Percentiles rank a stretch among this genome's conserved stretches.
phyloP scores from a whole-genome alignment of 2,329 filamentous ascomycete species.

The Fusarium sp. region DNA sequence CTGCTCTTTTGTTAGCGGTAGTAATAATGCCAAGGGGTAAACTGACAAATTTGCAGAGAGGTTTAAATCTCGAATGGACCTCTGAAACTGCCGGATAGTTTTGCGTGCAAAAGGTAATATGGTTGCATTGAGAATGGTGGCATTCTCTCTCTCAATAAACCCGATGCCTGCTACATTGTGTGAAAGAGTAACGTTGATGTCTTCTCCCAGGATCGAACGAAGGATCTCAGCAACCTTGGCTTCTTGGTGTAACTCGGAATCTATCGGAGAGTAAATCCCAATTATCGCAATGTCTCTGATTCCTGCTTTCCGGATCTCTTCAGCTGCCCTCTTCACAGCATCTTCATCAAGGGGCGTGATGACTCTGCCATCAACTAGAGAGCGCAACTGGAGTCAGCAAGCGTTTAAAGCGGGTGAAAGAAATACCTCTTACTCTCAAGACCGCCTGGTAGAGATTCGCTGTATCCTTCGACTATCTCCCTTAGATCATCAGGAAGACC shows the following conservation, averaged over 20 bases:
- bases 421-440: conserved; percentile 50
- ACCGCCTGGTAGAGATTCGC: conserved; percentile 54
- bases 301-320: not conserved
- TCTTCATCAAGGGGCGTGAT: conserved; percentile 1
- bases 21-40: not conserved
- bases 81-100: conserved; percentile 66
- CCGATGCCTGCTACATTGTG: conserved; percentile 48
- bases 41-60: conserved; percentile 15
- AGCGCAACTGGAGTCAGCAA: not conserved
- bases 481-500: conserved; percentile 55
- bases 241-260: conserved; percentile 1
- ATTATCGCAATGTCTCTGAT: conserved; percentile 8
- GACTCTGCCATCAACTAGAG: conserved; percentile 9
- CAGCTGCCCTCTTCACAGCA: not conserved
- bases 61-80: conserved; percentile 60
- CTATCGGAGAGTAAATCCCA: conserved; percentile 10
- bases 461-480: conserved; percentile 52
- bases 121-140: conserved; percentile 71
- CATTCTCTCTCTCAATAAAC: conserved; percentile 71
- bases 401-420: not conserved
- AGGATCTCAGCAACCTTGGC: not conserved
- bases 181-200: conserved; percentile 1
- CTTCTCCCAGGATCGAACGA: not conserved
- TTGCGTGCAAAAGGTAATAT: conserved; percentile 66
- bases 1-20: conserved; percentile 55